A percentile compares a stretch with the other conserved stretches of the same genome.
Evolutionary conservation across 768 basidiomycete species (phyloP).

Genomic region (Phallus indusiatus): DNA sequence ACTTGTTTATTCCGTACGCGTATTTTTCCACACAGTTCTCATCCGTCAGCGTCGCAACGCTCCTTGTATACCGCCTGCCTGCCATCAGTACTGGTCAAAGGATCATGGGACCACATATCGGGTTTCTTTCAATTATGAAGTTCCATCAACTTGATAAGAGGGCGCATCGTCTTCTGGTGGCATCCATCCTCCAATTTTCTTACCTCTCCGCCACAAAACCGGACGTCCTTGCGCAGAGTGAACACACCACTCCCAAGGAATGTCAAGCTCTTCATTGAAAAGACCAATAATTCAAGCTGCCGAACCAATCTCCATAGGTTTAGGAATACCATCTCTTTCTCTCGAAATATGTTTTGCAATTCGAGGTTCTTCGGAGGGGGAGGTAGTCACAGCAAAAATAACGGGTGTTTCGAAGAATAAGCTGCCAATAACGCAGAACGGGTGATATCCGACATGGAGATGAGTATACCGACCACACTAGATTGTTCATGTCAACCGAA

Average conservation of each 20-base stretch:
- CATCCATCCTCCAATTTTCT: too few species aligned
- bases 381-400: constrained; percentile 74
- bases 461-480: constrained; percentile 62
- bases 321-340: constrained; percentile 1
- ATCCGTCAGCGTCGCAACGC: too few species aligned
- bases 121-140: too few species aligned
- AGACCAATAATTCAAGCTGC: constrained; percentile 65
- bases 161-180: too few species aligned
- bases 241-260: constrained; percentile 50
- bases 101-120: too few species aligned
- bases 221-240: constrained; percentile 22
- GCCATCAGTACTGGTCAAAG: too few species aligned
- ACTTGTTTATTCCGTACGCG: too few species aligned
- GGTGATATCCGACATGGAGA: constrained; percentile 78
- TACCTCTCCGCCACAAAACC: too few species aligned
- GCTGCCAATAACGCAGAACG: constrained; percentile 58
- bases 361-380: constrained; percentile 19
- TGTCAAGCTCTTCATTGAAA: constrained; percentile 49
- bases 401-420: constrained; percentile 65
- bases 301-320: constrained; percentile 30
- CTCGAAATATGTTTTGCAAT: constrained; percentile 6
- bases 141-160: too few species aligned
- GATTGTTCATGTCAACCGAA: constrained; percentile 34
- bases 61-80: too few species aligned
- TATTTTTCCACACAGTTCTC: too few species aligned